Conservation (phyloP, 768 basidiomycete genomes). For the Collybia mongolica region DNA sequence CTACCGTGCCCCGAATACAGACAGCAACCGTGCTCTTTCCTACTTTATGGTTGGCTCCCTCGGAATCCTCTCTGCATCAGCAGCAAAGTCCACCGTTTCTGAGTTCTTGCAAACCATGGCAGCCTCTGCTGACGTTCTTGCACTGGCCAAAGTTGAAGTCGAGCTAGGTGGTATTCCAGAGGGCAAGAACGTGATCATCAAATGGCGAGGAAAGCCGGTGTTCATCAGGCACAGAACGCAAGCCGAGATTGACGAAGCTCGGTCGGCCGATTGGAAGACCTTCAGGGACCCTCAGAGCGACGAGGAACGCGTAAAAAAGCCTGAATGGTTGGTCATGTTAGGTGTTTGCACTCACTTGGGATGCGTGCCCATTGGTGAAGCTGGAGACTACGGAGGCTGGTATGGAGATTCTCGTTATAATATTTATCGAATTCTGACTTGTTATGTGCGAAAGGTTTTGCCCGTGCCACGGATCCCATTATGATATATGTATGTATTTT, state of each 20-base stretch:
- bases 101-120: constrained; percentile 97
- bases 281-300: constrained; percentile 93
- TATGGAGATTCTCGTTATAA: constrained; percentile 32
- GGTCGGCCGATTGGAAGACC: constrained; percentile 76
- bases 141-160: constrained; percentile 96
- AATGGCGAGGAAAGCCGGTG: constrained; percentile 99
- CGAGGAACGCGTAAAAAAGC: constrained; percentile 85
- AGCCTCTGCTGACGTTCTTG: constrained; percentile 96
- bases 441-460: constrained; percentile 63
- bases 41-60: constrained; percentile 92
- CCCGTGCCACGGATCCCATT: constrained; percentile 98
- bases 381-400: constrained; percentile 98
- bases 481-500: constrained; percentile 82
- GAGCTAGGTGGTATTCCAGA: constrained; percentile 89
- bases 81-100: constrained; percentile 89
- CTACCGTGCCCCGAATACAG: constrained; percentile 71
- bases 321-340: constrained; percentile 94
- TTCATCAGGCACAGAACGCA: constrained; percentile 96
- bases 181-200: constrained; percentile 96
- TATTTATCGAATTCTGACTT: constrained; percentile 3
- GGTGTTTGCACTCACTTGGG: constrained; percentile 97
- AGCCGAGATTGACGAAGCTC: constrained; percentile 92
- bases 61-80: constrained; percentile 91
- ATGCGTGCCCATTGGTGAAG: constrained; percentile 97
- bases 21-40: constrained; percentile 71